Percentiles rank a stretch among this genome's conserved stretches.
These are phyloP conservation scores for Paulownia fortunei DNA, from an alignment of 257 asterid genomes.

Conservation along the genomic window DNA sequence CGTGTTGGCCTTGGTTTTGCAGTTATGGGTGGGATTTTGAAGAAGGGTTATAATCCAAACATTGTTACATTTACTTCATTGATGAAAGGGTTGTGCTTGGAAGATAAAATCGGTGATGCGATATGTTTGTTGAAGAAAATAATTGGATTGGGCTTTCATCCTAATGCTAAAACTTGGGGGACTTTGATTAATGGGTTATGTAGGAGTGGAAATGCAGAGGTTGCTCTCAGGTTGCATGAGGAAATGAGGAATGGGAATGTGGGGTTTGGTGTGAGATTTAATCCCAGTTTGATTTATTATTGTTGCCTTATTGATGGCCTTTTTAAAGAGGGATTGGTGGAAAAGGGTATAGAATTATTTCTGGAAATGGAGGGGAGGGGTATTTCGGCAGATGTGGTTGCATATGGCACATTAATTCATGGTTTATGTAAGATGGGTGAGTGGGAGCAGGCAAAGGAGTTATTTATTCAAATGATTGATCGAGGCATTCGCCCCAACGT, in stretches of 20 bases:
- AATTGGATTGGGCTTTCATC: constrained; percentile 50
- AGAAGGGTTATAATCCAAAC: constrained; percentile 65
- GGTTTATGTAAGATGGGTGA: constrained; percentile 61
- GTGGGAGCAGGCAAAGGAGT: constrained; percentile 60
- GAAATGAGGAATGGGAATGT: constrained; percentile 46
- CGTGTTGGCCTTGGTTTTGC: constrained; percentile 52
- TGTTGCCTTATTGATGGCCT: constrained; percentile 63
- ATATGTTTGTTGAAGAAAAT: constrained; percentile 54
- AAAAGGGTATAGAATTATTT: constrained; percentile 57
- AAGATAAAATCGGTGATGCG: constrained; percentile 55
- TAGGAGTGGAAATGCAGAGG: constrained; percentile 63
- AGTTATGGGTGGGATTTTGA: constrained; percentile 61
- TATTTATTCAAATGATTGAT: constrained; percentile 68
- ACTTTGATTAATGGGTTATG: constrained; percentile 69
- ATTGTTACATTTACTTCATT: constrained; percentile 56
- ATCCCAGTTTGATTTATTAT: constrained; percentile 62
- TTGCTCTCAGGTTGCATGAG: constrained; percentile 59
- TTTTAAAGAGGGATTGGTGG: constrained; percentile 62
- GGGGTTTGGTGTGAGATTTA: constrained; percentile 42
- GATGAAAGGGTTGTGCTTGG: constrained; percentile 69
- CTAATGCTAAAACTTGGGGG: constrained; percentile 60
- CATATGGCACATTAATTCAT: constrained; percentile 52
- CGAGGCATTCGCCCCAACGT: constrained; percentile 69
- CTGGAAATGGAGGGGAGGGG: constrained; percentile 65
- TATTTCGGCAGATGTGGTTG: constrained; percentile 60